Evolutionary conservation across 805 yeast species (phyloP).

Genomic region (Spathaspora sp.): DNA sequence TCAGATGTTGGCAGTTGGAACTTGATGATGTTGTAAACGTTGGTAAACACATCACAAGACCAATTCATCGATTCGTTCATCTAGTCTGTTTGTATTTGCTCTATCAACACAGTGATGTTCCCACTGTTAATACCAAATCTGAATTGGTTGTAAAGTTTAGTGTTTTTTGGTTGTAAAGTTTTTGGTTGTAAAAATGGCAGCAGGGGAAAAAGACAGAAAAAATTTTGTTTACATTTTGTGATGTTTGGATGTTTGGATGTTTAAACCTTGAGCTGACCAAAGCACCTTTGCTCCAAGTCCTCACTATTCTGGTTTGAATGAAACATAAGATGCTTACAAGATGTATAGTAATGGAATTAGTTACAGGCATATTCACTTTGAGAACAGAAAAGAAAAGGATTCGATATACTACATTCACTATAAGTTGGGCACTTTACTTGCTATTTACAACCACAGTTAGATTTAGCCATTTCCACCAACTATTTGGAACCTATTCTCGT

Average conservation of each 20-base stretch:
- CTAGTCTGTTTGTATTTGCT: background rate
- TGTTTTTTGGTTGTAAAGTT: background rate
- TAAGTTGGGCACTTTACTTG: too few relatives aligned
- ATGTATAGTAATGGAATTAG: too few relatives aligned
- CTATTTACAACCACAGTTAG: too few relatives aligned
- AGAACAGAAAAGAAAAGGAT: too few relatives aligned
- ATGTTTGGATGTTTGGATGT: background rate
- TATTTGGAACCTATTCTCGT: too few relatives aligned
- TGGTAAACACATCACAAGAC: slow-evolving; percentile 40
- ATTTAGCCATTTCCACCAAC: too few relatives aligned
- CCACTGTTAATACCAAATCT: background rate
- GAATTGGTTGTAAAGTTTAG: background rate
- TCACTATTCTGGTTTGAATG: too few relatives aligned
- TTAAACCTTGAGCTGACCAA: too few relatives aligned
- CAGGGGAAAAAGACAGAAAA: background rate
- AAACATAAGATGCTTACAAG: too few relatives aligned
- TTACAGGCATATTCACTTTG: too few relatives aligned
- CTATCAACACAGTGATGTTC: background rate
- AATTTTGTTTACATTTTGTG: background rate
- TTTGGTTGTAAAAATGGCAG: background rate
- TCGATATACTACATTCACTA: too few relatives aligned
- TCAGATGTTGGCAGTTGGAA: slow-evolving; percentile 10
- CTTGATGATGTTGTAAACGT: slow-evolving; percentile 45
- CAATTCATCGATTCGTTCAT: slow-evolving; percentile 20
- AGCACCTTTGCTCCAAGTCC: too few relatives aligned